Evolutionary conservation across 768 basidiomycete species (phyloP), one percentile per base, ranked within the genome.

Genomic region (Gelatoporia subvermispora): DNA sequence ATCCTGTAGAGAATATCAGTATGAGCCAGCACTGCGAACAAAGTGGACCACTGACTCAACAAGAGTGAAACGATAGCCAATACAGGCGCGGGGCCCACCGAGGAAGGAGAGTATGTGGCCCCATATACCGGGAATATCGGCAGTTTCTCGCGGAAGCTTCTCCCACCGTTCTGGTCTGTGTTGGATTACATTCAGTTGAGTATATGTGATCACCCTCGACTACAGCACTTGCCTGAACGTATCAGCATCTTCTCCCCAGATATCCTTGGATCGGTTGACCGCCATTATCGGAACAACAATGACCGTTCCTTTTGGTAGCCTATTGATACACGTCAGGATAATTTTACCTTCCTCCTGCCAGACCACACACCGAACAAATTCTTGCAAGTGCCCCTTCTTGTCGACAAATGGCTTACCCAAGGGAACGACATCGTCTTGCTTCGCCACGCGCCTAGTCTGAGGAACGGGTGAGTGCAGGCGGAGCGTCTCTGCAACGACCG

Each of bases 111-210:
- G 59, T 51, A 79, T 58, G 55, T 82, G 74, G 8, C 76, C 72
- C 75, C 77, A 84, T 0, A 85, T 70, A 8, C 83, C 79, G 3
- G 85, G 85, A 20, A 85, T 65, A 0, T 60, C 48, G 3, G 59
- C 58, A 1, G 68, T 72, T 1, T 66, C 67, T 18, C 74, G 71
- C 0, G 82, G 80, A 8, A 70, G 31, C 2, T 67, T 55, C 42
- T 47, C 36, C 85, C 85, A 88, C 0, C 85, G 71, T 52, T 85
- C 84, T 0, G 85, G 85, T 53, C 81, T 85, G 50, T 21, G 36
- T n/a, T n/a, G n/a, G n/a, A n/a, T 47, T n/a, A 21, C 43, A 11
- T 8, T 21, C 20, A 20, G 45, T n/a, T 24, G 8, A 25, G 18
- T 18, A 1, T 39, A 7, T 10, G 16, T 16, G n/a, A 16, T 0